phyloP scores from a whole-genome alignment of 1,284 basidiomycete genomes.

The Anthracocystis setariae region DNA sequence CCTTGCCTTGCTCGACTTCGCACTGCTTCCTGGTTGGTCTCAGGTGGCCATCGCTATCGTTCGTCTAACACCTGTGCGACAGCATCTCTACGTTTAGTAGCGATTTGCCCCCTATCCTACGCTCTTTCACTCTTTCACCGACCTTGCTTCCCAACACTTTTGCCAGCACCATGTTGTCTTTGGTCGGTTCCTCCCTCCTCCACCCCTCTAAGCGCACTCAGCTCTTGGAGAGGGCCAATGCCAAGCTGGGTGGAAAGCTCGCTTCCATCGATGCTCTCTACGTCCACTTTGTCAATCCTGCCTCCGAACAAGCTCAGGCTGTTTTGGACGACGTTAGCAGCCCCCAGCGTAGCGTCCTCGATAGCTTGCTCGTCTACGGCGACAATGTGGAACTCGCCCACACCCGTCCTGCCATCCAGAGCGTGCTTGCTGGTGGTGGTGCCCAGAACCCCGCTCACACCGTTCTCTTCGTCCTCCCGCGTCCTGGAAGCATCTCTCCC shows the following conservation, averaged over 20 bases:
- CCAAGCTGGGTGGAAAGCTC: conserved; percentile 64
- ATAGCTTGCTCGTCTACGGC: conserved; percentile 86
- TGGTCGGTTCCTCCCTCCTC: conserved; percentile 68
- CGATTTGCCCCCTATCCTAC: not conserved
- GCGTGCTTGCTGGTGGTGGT: conserved; percentile 43
- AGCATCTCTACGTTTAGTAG: conserved; percentile 11
- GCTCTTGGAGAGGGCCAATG: conserved; percentile 76
- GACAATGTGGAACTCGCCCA: conserved; percentile 75
- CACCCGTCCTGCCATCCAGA: conserved; percentile 70
- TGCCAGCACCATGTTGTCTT: conserved; percentile 53
- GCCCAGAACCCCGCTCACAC: conserved; percentile 68
- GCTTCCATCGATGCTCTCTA: conserved; percentile 83
- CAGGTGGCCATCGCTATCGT: conserved; percentile 3
- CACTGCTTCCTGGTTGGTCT: not conserved
- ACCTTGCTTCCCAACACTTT: not conserved
- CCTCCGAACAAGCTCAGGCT: conserved; percentile 71
- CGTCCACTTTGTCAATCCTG: conserved; percentile 83
- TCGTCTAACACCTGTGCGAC: not conserved
- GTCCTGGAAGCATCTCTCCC: conserved; percentile 76
- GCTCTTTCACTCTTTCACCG: not conserved
- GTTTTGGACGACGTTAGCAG: conserved; percentile 72
- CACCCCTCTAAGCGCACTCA: conserved; percentile 75
- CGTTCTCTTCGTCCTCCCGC: conserved; percentile 62
- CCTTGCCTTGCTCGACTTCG: not conserved
- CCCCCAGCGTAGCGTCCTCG: conserved; percentile 73